Conservation (phyloP, 2,329 filamentous ascomycete genomes). For the Aspergillus arachidicola region DNA sequence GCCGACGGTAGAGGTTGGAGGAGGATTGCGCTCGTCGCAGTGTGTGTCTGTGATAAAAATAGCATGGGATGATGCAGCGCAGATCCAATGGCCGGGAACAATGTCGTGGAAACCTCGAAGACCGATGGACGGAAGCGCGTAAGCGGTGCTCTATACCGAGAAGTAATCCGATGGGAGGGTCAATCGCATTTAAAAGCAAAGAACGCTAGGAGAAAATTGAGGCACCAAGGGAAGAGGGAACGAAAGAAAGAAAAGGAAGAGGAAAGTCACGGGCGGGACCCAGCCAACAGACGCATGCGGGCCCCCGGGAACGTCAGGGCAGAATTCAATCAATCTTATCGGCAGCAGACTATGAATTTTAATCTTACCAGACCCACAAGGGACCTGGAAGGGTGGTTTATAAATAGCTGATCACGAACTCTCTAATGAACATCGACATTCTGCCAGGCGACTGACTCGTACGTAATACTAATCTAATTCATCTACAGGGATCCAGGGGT, state of each 20-base stretch:
- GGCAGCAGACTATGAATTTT: constrained; percentile 1
- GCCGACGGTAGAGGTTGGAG: not conserved
- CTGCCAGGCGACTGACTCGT: not conserved
- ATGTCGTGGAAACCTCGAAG: not conserved
- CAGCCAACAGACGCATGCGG: constrained; percentile 22
- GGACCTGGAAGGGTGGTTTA: not conserved
- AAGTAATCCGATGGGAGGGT: not conserved
- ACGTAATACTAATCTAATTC: not conserved
- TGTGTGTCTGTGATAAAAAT: constrained; percentile 25
- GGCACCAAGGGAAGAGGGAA: not conserved
- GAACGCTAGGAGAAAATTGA: not conserved
- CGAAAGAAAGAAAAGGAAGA: constrained; percentile 9
- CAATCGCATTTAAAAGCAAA: not conserved
- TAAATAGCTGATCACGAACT: constrained; percentile 1
- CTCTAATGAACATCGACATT: not conserved
- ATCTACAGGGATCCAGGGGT: not conserved
- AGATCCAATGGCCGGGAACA: constrained; percentile 2
- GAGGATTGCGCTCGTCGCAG: constrained; percentile 17
- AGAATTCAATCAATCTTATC: constrained; percentile 13
- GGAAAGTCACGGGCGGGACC: constrained; percentile 4
- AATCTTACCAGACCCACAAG: constrained; percentile 6
- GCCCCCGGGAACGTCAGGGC: constrained; percentile 20
- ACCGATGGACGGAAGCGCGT: not conserved
- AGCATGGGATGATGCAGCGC: constrained; percentile 14
- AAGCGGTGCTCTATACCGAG: not conserved